A percentile compares a stretch with the other conserved stretches of the same genome.
Evolutionary conservation across 768 basidiomycete species (phyloP).

Genomic region (Russula compacta): DNA sequence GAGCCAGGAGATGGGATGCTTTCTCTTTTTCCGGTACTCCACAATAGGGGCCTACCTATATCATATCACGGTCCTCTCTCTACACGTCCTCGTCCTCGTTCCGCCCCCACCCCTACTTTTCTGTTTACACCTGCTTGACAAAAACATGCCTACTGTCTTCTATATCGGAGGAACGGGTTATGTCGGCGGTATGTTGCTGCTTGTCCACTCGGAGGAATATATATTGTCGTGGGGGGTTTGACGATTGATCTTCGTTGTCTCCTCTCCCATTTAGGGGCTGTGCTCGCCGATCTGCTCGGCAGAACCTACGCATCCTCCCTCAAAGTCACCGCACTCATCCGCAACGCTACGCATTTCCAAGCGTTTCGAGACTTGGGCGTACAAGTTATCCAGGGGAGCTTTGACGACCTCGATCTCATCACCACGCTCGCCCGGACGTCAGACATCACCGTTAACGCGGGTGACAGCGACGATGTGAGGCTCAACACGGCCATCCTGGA

Average conservation of each 20-base stretch:
- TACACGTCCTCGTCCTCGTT: too few species aligned
- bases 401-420: slow-evolving; percentile 2
- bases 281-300: slow-evolving; percentile 3
- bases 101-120: too few species aligned
- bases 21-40: too few species aligned
- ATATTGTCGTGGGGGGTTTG: not conserved
- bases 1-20: too few species aligned
- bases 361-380: not conserved
- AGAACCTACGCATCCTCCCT: not conserved
- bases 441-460: slow-evolving; percentile 5
- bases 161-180: slow-evolving; percentile 14
- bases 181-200: not conserved
- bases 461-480: slow-evolving; percentile 1
- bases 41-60: too few species aligned
- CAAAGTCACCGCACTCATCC: slow-evolving; percentile 9
- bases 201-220: not conserved
- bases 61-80: too few species aligned
- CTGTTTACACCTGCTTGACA: too few species aligned
- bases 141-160: slow-evolving; percentile 9
- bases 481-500: slow-evolving; percentile 7
- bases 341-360: not conserved
- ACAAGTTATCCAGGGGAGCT: slow-evolving; percentile 4
- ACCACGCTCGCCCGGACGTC: not conserved
- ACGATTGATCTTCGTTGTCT: not conserved
- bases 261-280: not conserved